Conservation (phyloP, 2,329 filamentous ascomycete species). For the Talaromyces atroroseus region DNA sequence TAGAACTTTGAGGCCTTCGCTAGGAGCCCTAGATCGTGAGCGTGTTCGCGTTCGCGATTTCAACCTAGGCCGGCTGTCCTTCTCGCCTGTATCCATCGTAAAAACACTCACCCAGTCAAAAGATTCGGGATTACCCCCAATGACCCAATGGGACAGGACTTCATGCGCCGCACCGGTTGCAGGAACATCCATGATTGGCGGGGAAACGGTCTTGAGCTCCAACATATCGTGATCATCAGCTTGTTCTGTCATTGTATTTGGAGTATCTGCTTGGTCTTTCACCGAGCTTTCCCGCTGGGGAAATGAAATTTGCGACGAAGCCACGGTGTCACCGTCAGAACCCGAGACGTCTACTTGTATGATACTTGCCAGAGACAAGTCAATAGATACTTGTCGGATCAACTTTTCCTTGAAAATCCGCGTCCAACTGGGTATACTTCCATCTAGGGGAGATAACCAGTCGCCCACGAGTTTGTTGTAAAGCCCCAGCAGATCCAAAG, state of each 20-base stretch:
- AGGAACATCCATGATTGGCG: neutral
- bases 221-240: neutral
- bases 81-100: slow-evolving; percentile 18
- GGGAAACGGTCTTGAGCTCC: slow-evolving; percentile 5
- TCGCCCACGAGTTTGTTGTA: slow-evolving; percentile 34
- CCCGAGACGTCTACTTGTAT: slow-evolving; percentile 16
- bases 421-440: slow-evolving; percentile 30
- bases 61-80: slow-evolving; percentile 12
- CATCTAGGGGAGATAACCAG: slow-evolving; percentile 32
- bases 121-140: slow-evolving; percentile 26
- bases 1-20: slow-evolving; percentile 17
- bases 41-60: slow-evolving; percentile 21
- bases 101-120: slow-evolving; percentile 31
- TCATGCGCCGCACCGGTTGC: slow-evolving; percentile 9
- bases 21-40: slow-evolving; percentile 16
- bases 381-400: slow-evolving; percentile 31
- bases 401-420: slow-evolving; percentile 35
- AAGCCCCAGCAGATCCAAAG: slow-evolving; percentile 20
- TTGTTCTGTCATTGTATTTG: neutral
- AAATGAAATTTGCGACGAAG: slow-evolving; percentile 2
- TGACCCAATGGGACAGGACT: slow-evolving; percentile 34
- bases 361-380: slow-evolving; percentile 34
- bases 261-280: neutral
- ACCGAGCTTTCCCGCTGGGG: neutral
- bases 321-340: neutral